phyloP scores from a whole-genome alignment of 805 yeast species.

The Candida hispaniensis region DNA sequence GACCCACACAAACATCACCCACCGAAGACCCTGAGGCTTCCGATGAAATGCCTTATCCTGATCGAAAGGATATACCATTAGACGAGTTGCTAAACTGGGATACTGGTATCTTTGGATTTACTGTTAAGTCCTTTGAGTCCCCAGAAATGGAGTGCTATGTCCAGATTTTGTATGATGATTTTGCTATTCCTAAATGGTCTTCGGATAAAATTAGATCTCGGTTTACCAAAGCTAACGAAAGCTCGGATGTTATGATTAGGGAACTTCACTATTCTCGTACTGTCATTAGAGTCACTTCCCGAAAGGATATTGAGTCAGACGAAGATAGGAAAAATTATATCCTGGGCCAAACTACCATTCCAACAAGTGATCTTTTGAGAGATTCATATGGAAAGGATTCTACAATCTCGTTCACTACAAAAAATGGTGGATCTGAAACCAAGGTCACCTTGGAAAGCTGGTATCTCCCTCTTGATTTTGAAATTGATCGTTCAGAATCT shows the following conservation, averaged over 20 bases:
- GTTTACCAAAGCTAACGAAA: slow-evolving; percentile 34
- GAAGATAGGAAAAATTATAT: slow-evolving; percentile 29
- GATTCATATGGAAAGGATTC: slow-evolving; percentile 55
- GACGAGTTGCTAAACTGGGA: slow-evolving; percentile 31
- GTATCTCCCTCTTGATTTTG: slow-evolving; percentile 63
- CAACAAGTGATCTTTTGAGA: slow-evolving; percentile 55
- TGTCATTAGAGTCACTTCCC: slow-evolving; percentile 50
- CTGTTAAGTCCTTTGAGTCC: slow-evolving; percentile 49
- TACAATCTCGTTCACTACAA: slow-evolving; percentile 44
- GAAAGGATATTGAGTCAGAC: slow-evolving; percentile 36
- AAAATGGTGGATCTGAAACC: slow-evolving; percentile 32
- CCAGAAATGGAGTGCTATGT: slow-evolving; percentile 49
- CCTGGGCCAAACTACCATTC: slow-evolving; percentile 51
- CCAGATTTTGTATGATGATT: slow-evolving; percentile 69
- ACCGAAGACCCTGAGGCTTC: slow-evolving; percentile 23
- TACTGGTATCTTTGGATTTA: slow-evolving; percentile 68
- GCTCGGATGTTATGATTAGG: slow-evolving; percentile 66
- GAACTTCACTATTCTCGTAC: slow-evolving; percentile 68
- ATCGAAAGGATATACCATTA: slow-evolving; percentile 43
- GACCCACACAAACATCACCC: too few species aligned
- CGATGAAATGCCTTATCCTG: slow-evolving; percentile 26
- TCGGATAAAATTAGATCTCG: slow-evolving; percentile 39
- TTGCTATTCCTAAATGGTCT: slow-evolving; percentile 52
- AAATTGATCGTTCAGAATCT: slow-evolving; percentile 64
- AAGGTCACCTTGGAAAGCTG: slow-evolving; percentile 51